Base-by-base conservation (phyloP, 2,329 filamentous ascomycete species). In the Claviceps monticola region DNA sequence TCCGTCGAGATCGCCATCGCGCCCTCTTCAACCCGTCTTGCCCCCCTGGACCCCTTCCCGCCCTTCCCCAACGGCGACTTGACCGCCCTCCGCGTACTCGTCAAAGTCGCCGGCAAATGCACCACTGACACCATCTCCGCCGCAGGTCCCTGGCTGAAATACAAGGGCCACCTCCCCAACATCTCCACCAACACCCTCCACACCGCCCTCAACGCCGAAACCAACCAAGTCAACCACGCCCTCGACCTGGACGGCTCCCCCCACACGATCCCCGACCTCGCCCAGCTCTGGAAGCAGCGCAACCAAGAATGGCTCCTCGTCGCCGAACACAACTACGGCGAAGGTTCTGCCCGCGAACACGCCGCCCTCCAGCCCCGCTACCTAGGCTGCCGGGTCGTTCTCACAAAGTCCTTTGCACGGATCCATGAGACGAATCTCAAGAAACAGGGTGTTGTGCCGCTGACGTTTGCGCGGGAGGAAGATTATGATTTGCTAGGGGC, bases 121-220 rank as follows among this genome's bases (percentile, higher is more conserved):
- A 98, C 93, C 53, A 98, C 93, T 44, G 93, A 98, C 71, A 97
- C 93, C 60, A 98, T 98, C 70, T 97, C 90, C 39, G 91, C 91
- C 37, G 91, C 91, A 1, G 91, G 91, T 5, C 91, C 91, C 16
- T 97, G 91, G 91, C 80, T 98, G 59, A 97, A 97, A 72, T 98
- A 97, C 81, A 97, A 97, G 76, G 93, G 93, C 56, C 93, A 98
- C 70, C 80, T 98, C 56, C 88, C 93, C 67, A 98, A 98, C 75
- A 98, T 98, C 68, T 86, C 84, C 60, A 88, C 88, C 65, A 98
- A 98, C 78, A 98, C 93, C 2, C 81, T 98, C 58, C 96, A 96
- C 71, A 93, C 89, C 51, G 93, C 93, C 54, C 78, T 90, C 65
- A 96, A 96, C 68, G 89, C 86, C 44, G 88, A 87, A 56, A 98